These are phyloP conservation scores for Mycothermus thermophilus DNA, from an alignment of 495 filamentous ascomycete genomes.

Conservation along the genomic window DNA sequence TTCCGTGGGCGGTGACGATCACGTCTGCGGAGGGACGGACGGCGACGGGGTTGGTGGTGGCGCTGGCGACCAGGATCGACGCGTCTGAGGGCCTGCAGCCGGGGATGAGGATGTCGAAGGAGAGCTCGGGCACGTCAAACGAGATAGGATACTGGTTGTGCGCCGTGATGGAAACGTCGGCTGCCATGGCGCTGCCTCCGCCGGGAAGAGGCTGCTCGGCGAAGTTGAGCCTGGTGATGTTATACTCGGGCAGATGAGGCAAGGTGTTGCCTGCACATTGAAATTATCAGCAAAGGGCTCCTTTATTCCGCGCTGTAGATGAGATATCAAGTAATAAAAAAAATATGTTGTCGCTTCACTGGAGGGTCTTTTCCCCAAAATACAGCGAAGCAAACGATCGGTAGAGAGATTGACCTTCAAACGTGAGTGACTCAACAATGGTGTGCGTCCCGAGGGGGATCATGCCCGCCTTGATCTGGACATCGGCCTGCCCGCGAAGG, in stretches of 20 bases:
- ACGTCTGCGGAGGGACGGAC: constrained; percentile 53
- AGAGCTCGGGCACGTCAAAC: constrained; percentile 60
- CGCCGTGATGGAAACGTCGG: constrained; percentile 56
- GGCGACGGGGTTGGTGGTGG: constrained; percentile 49
- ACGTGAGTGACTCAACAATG: constrained; percentile 53
- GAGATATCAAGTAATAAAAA: no score
- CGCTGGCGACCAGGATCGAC: constrained; percentile 50
- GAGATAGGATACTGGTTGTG: constrained; percentile 62
- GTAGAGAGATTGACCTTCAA: constrained; percentile 67
- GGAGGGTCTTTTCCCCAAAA: constrained; percentile 34
- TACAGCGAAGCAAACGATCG: constrained; percentile 39
- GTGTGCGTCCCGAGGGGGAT: constrained; percentile 59
- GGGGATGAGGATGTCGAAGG: constrained; percentile 70
- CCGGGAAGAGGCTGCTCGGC: constrained; percentile 44
- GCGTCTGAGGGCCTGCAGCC: constrained; percentile 60
- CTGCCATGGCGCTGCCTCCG: constrained; percentile 51
- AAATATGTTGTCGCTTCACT: constrained; percentile 14
- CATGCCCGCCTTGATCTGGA: constrained; percentile 64
- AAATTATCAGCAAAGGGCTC: constrained; percentile 20
- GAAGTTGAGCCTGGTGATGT: constrained; percentile 63
- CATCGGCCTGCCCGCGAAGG: constrained; percentile 52
- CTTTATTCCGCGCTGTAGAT: no score
- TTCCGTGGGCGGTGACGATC: constrained; percentile 49
- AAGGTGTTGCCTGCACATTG: constrained; percentile 47
- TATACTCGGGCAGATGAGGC: constrained; percentile 62